Conservation (phyloP, 2,329 filamentous ascomycete genomes). For the Capronia epimyces region DNA sequence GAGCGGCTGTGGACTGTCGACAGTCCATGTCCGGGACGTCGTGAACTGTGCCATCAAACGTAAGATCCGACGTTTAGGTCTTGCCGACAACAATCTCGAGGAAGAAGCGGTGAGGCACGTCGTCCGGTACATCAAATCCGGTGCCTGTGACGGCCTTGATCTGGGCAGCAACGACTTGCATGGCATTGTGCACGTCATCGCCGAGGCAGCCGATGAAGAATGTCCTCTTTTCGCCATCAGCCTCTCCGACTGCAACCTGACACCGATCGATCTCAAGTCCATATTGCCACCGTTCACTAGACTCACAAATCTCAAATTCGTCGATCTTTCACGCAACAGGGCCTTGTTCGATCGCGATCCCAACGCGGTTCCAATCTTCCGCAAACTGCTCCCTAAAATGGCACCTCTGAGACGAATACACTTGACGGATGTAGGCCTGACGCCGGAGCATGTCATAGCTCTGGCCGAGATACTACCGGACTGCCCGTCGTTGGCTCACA, state of each 20-base stretch:
- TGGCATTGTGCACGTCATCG: slow-evolving; percentile 43
- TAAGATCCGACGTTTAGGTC: slow-evolving; percentile 70
- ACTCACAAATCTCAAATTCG: slow-evolving; percentile 71
- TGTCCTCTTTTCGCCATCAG: slow-evolving; percentile 72
- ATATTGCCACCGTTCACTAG: slow-evolving; percentile 68
- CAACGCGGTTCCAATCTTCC: slow-evolving; percentile 67
- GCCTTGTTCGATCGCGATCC: slow-evolving; percentile 68
- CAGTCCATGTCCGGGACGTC: slow-evolving; percentile 65
- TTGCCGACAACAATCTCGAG: slow-evolving; percentile 76
- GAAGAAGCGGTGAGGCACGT: slow-evolving; percentile 69
- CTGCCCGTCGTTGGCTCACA: slow-evolving; percentile 70
- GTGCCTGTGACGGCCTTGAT: slow-evolving; percentile 80
- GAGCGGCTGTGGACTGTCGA: slow-evolving; percentile 68
- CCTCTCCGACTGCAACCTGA: slow-evolving; percentile 77
- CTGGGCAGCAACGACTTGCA: slow-evolving; percentile 74
- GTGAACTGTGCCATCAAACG: slow-evolving; percentile 78
- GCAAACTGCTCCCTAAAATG: slow-evolving; percentile 81
- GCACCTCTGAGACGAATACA: slow-evolving; percentile 75
- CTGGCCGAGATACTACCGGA: slow-evolving; percentile 88
- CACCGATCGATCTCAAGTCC: slow-evolving; percentile 63
- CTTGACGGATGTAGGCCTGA: slow-evolving; percentile 75
- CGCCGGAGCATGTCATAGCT: slow-evolving; percentile 81
- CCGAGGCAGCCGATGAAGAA: slow-evolving; percentile 47
- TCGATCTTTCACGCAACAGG: slow-evolving; percentile 87
- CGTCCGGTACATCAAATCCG: slow-evolving; percentile 66